phyloP scores from a whole-genome alignment of 306 rosid species.

The Ziziphus jujuba region DNA sequence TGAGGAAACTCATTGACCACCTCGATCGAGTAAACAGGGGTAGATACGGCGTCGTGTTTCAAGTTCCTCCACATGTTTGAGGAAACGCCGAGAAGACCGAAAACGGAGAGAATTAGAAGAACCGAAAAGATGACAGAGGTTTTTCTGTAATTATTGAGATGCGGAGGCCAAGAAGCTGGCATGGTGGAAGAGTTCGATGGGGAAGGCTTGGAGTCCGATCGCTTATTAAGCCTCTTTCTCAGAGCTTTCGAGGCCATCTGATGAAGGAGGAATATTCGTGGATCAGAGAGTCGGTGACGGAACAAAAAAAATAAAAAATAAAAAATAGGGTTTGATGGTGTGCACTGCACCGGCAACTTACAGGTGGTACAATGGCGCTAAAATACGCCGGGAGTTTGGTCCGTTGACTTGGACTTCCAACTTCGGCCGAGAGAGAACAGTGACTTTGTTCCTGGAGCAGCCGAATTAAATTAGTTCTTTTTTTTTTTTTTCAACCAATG shows the following conservation, averaged over 20 bases:
- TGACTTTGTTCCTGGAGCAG: too few relatives aligned
- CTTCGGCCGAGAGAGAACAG: too few relatives aligned
- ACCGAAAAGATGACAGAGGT: slow-evolving; percentile 34
- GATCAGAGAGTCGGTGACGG: not conserved
- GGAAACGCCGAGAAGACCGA: slow-evolving; percentile 46
- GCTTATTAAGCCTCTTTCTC: slow-evolving; percentile 44
- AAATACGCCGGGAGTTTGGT: slow-evolving; percentile 20
- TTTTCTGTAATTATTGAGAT: not conserved
- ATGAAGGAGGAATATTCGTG: slow-evolving; percentile 19
- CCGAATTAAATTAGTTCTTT: too few relatives aligned
- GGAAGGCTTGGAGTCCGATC: slow-evolving; percentile 24
- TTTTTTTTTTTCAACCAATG: too few relatives aligned
- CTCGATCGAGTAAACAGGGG: slow-evolving; percentile 38
- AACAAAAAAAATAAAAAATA: too few relatives aligned
- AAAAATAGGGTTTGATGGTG: not conserved
- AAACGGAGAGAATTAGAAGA: slow-evolving; percentile 28
- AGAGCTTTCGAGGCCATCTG: slow-evolving; percentile 56
- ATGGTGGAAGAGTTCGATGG: slow-evolving; percentile 35
- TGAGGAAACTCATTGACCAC: slow-evolving; percentile 85
- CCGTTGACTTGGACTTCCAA: not conserved
- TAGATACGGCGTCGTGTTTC: not conserved
- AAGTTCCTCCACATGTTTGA: slow-evolving; percentile 32
- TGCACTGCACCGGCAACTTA: not conserved
- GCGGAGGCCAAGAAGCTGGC: slow-evolving; percentile 44
- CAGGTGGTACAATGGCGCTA: slow-evolving; percentile 22